Evolutionary conservation across 208 protist genomes (phyloP), one percentile per base, ranked within the genome.

Genomic region (Wallacemonas sp.): DNA sequence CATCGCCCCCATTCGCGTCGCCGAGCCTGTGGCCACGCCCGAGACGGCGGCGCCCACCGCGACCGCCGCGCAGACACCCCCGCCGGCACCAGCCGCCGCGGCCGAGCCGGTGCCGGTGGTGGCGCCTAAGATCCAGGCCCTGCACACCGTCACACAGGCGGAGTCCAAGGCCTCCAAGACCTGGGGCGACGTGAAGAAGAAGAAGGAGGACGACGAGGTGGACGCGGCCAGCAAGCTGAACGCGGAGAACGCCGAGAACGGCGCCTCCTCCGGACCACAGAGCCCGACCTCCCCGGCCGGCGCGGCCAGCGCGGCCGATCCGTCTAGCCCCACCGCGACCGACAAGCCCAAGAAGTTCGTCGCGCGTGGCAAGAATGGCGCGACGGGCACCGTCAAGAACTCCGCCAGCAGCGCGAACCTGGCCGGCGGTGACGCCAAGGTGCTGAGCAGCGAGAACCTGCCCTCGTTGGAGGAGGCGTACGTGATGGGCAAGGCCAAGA

Each of bases 391-490:
- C 38, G 45, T 92, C 46, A 48, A 44, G 22, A 48, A 46, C 20
- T 65, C 32, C 3, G 52, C 65, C 38, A 61, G 46, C 28, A 65
- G 46, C 28, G 57, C 31, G 12, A 54, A 66, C 20, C 33, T 65
- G 31, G 62, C 59, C 11, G 55, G 49, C 61, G 36, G 55, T 20
- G n/a, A 33, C n/a, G 25, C 22, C 41, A 65, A 75, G 38, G 61
- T 62, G 22, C 8, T 82, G 61, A 84, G 77, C 67, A 50, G 67
- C 5, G 77, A 80, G 16, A 80, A 89, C 50, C 44, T 92, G 20
- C 86, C 86, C 14, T 79, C 86, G 22, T 77, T 92, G 14, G 82
- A 89, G 50, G 80, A 92, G 28, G 74, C 80, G 14, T 74, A 79
- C 36, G 57, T 23, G 16, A 4, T 49, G 12, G 61, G 78, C 29